These are phyloP conservation scores for Castanospermum australe DNA, from an alignment of 306 rosid species.

Conservation along the genomic window DNA sequence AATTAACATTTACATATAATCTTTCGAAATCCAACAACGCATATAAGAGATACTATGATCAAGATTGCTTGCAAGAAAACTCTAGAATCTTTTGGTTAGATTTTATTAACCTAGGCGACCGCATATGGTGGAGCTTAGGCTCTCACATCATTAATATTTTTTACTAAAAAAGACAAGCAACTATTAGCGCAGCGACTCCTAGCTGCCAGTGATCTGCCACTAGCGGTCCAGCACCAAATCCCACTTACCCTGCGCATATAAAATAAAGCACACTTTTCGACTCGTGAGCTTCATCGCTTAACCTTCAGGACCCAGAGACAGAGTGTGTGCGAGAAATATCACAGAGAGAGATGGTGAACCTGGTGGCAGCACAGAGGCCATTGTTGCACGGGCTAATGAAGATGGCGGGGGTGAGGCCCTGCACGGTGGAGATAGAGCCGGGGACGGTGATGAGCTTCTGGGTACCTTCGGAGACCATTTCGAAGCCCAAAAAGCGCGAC, in stretches of 20 bases:
- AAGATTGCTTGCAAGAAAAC: constrained; percentile 41
- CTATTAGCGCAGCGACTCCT: no score
- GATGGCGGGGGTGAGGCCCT: constrained; percentile 77
- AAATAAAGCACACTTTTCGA: background rate
- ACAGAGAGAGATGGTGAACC: constrained; percentile 58
- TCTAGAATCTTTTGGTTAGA: constrained; percentile 29
- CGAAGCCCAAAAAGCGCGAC: constrained; percentile 45
- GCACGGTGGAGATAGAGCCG: constrained; percentile 71
- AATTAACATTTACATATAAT: background rate
- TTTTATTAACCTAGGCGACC: background rate
- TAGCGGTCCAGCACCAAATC: constrained; percentile 55
- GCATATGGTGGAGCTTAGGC: background rate
- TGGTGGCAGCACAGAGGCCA: constrained; percentile 72
- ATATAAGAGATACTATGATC: background rate
- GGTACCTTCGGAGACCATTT: constrained; percentile 64
- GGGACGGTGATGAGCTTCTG: constrained; percentile 82
- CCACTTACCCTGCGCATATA: background rate
- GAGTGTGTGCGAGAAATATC: no score
- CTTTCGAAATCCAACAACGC: background rate
- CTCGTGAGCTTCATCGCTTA: background rate
- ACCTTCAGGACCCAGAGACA: background rate
- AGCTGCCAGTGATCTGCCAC: no score
- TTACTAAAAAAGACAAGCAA: no score
- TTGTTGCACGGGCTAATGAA: constrained; percentile 70
- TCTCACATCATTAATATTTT: no score